Conservation (phyloP, 371 early-diverging fungal species). For the Rhizopus stolonifer region DNA sequence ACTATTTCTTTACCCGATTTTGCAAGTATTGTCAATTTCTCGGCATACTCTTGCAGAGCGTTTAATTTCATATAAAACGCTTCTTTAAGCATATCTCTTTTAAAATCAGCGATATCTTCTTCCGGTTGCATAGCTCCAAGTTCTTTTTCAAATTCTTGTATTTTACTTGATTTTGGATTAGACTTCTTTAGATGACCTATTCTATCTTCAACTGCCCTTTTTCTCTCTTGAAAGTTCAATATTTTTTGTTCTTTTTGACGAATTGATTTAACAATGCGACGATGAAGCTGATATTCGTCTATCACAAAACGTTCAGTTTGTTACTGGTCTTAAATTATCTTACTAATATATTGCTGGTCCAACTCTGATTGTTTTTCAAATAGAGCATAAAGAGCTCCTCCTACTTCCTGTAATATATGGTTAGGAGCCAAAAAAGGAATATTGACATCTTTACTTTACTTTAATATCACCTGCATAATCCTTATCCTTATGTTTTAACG, state of each 20-base stretch:
- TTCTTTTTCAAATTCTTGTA: slow-evolving; percentile 29
- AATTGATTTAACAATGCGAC: slow-evolving; percentile 34
- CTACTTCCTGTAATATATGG: slow-evolving; percentile 30
- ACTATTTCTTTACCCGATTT: slow-evolving; percentile 37
- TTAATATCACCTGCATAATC: slow-evolving; percentile 13
- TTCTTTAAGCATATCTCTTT: slow-evolving; percentile 30
- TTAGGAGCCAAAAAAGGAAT: not conserved
- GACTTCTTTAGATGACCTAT: slow-evolving; percentile 24
- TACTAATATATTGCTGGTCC: slow-evolving; percentile 36
- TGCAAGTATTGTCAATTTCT: slow-evolving; percentile 31
- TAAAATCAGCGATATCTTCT: slow-evolving; percentile 26
- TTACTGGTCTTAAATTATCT: too few species aligned
- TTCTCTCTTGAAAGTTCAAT: slow-evolving; percentile 22
- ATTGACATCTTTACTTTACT: not conserved
- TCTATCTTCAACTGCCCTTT: slow-evolving; percentile 18
- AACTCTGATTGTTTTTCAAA: slow-evolving; percentile 36
- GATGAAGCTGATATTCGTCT: slow-evolving; percentile 22
- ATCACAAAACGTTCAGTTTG: too few species aligned
- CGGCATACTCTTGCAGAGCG: slow-evolving; percentile 36
- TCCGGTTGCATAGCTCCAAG: slow-evolving; percentile 16
- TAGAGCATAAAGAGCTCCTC: slow-evolving; percentile 24
- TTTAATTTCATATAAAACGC: slow-evolving; percentile 40
- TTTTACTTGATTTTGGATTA: slow-evolving; percentile 16
- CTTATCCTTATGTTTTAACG: slow-evolving; percentile 14
- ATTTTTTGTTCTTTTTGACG: slow-evolving; percentile 25